These are phyloP conservation scores for Samsoniella hepiali DNA, from an alignment of 2,329 filamentous ascomycete genomes.

Conservation along the genomic window DNA sequence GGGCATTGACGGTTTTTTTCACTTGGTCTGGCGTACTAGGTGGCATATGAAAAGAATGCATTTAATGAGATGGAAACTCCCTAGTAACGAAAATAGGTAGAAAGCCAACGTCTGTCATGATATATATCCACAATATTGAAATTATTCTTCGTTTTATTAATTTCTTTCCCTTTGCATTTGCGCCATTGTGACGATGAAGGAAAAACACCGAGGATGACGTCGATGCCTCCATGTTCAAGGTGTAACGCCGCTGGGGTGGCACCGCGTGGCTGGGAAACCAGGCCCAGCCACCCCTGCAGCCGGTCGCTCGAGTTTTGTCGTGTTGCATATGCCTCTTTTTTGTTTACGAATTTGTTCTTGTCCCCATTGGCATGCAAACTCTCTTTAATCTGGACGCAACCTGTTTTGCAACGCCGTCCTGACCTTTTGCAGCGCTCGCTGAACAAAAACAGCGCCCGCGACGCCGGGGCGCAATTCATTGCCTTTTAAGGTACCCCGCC, in stretches of 20 bases:
- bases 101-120: conserved; percentile 14
- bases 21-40: conserved; percentile 16
- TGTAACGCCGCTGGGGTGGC: not conserved
- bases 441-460: not conserved
- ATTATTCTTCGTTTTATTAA: not conserved
- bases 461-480: no score
- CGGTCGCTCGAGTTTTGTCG: not conserved
- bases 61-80: conserved; percentile 16
- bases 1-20: conserved; percentile 13
- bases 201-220: conserved; percentile 1
- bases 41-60: conserved; percentile 15
- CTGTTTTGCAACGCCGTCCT: not conserved
- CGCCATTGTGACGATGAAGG: no score
- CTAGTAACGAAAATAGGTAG: conserved; percentile 17
- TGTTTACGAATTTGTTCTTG: not conserved
- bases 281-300: conserved; percentile 4
- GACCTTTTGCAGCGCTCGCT: not conserved
- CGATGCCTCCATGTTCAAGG: conserved; percentile 1
- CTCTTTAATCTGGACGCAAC: not conserved
- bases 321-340: not conserved
- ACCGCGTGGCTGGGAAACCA: conserved; percentile 5
- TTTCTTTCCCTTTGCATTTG: not conserved
- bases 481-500: not conserved
- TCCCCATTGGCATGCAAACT: not conserved
- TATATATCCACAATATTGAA: conserved; percentile 1